Evolutionary conservation across 2,329 filamentous ascomycete genomes (phyloP).

Genomic region (Thyridium curvatum): DNA sequence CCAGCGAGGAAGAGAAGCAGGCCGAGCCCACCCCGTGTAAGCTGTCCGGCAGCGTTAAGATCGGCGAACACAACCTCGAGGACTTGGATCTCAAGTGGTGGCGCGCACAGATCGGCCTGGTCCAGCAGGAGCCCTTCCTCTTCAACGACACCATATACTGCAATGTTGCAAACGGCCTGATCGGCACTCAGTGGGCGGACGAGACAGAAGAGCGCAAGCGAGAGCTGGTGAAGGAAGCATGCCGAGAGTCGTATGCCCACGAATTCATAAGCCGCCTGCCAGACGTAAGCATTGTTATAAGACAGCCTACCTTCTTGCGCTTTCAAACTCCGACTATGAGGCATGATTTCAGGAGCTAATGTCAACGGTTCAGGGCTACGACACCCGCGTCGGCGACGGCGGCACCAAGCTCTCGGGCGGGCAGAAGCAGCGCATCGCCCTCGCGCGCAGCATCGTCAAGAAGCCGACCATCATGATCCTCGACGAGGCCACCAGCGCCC

Average conservation of each 20-base stretch:
- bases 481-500: conserved; percentile 66
- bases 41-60: too few species aligned
- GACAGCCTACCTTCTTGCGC: too few species aligned
- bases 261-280: conserved; percentile 63
- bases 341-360: too few species aligned
- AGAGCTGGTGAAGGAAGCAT: conserved; percentile 56
- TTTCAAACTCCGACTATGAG: too few species aligned
- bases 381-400: conserved; percentile 68
- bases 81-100: conserved; percentile 40
- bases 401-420: conserved; percentile 75
- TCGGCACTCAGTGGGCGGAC: conserved; percentile 30
- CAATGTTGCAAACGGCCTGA: conserved; percentile 47
- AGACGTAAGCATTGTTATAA: conserved; percentile 20
- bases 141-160: conserved; percentile 42
- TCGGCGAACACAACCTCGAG: conserved; percentile 39
- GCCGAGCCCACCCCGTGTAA: too few species aligned
- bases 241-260: conserved; percentile 60
- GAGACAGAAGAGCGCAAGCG: conserved; percentile 35
- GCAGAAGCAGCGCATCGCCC: conserved; percentile 64
- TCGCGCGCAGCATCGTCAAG: conserved; percentile 62
- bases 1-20: too few species aligned
- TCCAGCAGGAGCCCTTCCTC: conserved; percentile 33
- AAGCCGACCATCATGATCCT: conserved; percentile 61
- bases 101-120: conserved; percentile 6
- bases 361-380: conserved; percentile 59